Evolutionary conservation across 306 rosid genomes (phyloP).

Genomic region (Herpetospermum pedunculosum): DNA sequence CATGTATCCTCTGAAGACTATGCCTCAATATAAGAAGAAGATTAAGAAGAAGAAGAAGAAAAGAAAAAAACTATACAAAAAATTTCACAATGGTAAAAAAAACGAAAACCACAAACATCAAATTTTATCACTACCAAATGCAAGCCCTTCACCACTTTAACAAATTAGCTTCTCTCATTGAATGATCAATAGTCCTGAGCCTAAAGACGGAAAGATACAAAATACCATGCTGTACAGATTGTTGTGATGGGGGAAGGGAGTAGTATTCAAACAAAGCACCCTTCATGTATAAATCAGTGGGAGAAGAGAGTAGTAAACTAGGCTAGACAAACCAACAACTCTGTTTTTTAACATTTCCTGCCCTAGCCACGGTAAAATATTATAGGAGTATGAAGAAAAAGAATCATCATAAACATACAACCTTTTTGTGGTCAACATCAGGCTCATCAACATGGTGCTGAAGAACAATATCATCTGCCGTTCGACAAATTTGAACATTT

Average conservation of each 20-base stretch:
- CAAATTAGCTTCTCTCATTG: not conserved
- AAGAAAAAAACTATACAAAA: not conserved
- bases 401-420: not conserved
- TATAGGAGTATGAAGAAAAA: not conserved
- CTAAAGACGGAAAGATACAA: not conserved
- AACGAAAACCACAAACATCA: not conserved
- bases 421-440: slow-evolving; percentile 59
- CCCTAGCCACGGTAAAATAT: not conserved
- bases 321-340: not conserved
- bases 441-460: slow-evolving; percentile 42
- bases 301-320: not conserved
- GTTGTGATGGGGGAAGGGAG: not conserved
- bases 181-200: not conserved
- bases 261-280: not conserved
- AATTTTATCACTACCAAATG: not conserved
- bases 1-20: not conserved
- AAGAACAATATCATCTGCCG: slow-evolving; percentile 64
- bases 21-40: not conserved
- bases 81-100: not conserved
- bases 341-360: not conserved
- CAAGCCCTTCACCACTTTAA: slow-evolving; percentile 10
- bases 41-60: too few species aligned
- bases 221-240: not conserved
- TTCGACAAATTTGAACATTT: slow-evolving; percentile 60
- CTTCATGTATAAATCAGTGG: not conserved